Evolutionary conservation across 495 filamentous ascomycete genomes (phyloP), one percentile per base, ranked within the genome.

Genomic region (Parathielavia appendiculata): DNA sequence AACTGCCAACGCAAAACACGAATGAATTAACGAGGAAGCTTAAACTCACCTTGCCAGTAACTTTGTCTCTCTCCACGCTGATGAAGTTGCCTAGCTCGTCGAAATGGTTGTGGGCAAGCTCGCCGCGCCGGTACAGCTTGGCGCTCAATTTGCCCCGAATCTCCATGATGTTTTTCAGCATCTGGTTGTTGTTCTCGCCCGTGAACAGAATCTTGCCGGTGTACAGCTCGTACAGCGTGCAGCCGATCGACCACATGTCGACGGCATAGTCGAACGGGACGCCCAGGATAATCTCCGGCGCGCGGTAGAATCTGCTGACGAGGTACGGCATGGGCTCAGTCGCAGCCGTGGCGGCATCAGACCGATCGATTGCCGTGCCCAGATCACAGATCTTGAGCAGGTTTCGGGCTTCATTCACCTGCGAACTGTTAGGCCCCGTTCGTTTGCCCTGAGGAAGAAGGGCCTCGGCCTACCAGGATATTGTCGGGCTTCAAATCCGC

Each of bases 401-500:
- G 57, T 88, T 95, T 51, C 88, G 86, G 48, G 79, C 81, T 61
- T 96, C 91, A 63, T 91, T 95, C 56, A 92, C 86, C 81, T 81
- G 52, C 6, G 51, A 34, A 41, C 14, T 30, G 35, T 56, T n/a
- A 51, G 61, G 35, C 60, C 52, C 50, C 39, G 16, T 14, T 23
- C 26, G 19, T 40, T 12, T 34, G 30, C 40, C 56, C 7, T 23
- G 11, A 13, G n/a, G n/a, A 11, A 26, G 17, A 30, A 30, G 3
- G 26, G 26, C 32, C 17, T 38, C n/a, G 39, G 60, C 76, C 59
- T 69, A 81, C 85, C 62, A 98, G 78, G 35, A 98, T 88, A 65
- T 98, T 98, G 81, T 98, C 93, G 5, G 93, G 93, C 69, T 98
- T 98, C 59, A 98, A 71, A 76, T 98, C 93, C 2, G 92, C 92